A percentile compares a stretch with the other conserved stretches of the same genome.
These are phyloP conservation scores for Santalum album DNA, from an alignment of 164 flowering plant species.

Conservation along the genomic window DNA sequence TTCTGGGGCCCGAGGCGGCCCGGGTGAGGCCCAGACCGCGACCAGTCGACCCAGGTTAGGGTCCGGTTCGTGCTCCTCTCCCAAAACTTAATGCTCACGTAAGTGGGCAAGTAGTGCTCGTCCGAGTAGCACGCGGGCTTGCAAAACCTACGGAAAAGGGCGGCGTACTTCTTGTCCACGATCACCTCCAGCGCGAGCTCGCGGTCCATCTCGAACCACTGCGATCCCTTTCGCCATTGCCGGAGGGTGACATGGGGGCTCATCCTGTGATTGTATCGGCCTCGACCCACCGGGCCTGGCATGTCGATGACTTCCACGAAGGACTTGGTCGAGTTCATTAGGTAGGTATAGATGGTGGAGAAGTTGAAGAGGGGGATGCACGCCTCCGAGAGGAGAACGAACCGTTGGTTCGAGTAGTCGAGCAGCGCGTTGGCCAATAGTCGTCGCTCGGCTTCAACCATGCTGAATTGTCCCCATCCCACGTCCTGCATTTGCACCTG, in stretches of 20 bases:
- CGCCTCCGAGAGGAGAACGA: slow-evolving; percentile 42
- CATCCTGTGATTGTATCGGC: slow-evolving; percentile 43
- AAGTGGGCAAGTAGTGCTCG: slow-evolving; percentile 56
- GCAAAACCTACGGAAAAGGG: slow-evolving; percentile 25
- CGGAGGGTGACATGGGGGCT: slow-evolving; percentile 21
- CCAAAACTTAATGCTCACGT: slow-evolving; percentile 18
- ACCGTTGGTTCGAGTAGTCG: slow-evolving; percentile 40
- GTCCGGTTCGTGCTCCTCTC: slow-evolving; percentile 33
- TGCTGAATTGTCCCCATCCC: slow-evolving; percentile 41
- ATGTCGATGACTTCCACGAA: slow-evolving; percentile 27
- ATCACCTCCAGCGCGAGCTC: slow-evolving; percentile 31
- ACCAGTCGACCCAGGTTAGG: slow-evolving; percentile 63
- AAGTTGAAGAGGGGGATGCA: slow-evolving; percentile 62
- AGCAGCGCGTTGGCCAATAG: slow-evolving; percentile 50
- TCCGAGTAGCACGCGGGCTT: slow-evolving; percentile 41
- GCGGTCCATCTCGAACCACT: slow-evolving; percentile 47
- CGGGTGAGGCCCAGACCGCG: slow-evolving; percentile 47
- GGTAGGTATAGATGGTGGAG: slow-evolving; percentile 38
- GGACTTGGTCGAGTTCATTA: slow-evolving; percentile 24
- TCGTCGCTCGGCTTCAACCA: slow-evolving; percentile 51
- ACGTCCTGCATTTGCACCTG: slow-evolving; percentile 18
- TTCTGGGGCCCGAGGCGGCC: slow-evolving; percentile 17
- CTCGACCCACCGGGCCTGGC: slow-evolving; percentile 37
- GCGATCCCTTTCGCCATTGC: slow-evolving; percentile 63
- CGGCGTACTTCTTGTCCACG: slow-evolving; percentile 29